Conservation (phyloP, 257 asterid species). For the Echium plantagineum region DNA sequence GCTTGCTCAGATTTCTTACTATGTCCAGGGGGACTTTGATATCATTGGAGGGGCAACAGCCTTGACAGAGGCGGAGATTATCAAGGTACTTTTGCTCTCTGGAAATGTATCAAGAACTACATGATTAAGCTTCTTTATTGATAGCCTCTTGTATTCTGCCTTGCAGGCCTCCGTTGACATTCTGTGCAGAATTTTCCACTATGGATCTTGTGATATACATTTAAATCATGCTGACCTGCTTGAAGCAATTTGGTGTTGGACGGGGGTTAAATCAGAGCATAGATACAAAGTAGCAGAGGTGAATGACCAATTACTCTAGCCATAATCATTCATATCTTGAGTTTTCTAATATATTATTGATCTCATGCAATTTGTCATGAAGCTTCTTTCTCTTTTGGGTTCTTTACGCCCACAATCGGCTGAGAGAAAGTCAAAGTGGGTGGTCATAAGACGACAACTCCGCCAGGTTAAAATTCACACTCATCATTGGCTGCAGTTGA, state of each 20-base stretch:
- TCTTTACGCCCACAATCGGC: constrained; percentile 91
- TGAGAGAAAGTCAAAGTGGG: constrained; percentile 95
- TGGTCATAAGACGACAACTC: constrained; percentile 84
- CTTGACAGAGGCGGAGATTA: constrained; percentile 88
- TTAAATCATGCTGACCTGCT: constrained; percentile 81
- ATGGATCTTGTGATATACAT: constrained; percentile 78
- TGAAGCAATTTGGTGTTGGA: constrained; percentile 95
- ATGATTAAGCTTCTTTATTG: background rate
- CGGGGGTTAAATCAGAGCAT: constrained; percentile 69
- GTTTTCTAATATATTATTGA: constrained; percentile 1
- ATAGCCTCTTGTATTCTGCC: background rate
- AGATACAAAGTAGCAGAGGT: constrained; percentile 97
- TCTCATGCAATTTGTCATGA: constrained; percentile 21
- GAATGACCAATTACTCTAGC: constrained; percentile 9
- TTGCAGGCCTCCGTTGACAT: constrained; percentile 74
- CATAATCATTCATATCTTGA: background rate
- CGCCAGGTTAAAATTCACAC: constrained; percentile 42
- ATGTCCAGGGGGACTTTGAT: constrained; percentile 76
- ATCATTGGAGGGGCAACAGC: constrained; percentile 84
- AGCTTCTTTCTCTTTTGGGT: constrained; percentile 89
- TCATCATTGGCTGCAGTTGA: background rate
- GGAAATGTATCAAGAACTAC: background rate
- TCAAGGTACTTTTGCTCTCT: constrained; percentile 51
- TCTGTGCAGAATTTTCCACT: constrained; percentile 44
- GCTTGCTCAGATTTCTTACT: constrained; percentile 7